Evolutionary conservation across 108 stramenopile genomes (phyloP).

Genomic region (Epipyxis sp.): DNA sequence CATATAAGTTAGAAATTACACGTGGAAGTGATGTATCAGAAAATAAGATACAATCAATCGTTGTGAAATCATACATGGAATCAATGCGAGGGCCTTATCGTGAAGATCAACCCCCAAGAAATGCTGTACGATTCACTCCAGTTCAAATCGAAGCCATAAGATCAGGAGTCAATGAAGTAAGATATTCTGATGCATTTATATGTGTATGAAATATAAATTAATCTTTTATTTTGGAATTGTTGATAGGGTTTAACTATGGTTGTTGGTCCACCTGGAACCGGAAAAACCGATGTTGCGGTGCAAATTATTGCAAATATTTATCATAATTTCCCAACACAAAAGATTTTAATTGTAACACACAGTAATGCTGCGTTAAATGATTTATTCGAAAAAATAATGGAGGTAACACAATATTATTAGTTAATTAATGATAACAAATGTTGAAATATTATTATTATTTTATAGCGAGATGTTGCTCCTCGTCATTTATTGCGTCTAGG

Average conservation of each 20-base stretch:
- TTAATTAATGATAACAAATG: conserved; percentile 28
- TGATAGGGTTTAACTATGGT: conserved; percentile 69
- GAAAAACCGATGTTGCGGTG: conserved; percentile 89
- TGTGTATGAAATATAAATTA: no score
- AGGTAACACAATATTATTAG: conserved; percentile 42
- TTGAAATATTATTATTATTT: conserved; percentile 40
- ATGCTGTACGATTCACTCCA: conserved; percentile 87
- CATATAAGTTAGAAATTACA: no score
- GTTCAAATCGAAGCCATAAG: conserved; percentile 89
- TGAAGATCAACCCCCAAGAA: no score
- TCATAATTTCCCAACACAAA: conserved; percentile 81
- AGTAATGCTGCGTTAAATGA: conserved; percentile 98
- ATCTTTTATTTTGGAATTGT: no score
- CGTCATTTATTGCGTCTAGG: conserved; percentile 88
- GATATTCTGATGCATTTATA: no score
- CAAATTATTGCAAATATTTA: conserved; percentile 91
- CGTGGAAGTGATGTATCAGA: no score
- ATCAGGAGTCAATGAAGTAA: conserved; percentile 75
- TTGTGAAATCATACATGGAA: no score
- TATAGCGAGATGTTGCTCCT: conserved; percentile 71
- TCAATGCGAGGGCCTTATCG: no score
- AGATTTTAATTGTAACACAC: conserved; percentile 92
- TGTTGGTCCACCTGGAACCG: conserved; percentile 94
- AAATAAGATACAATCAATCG: no score
- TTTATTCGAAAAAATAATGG: conserved; percentile 93